phyloP scores from a whole-genome alignment of 805 yeast genomes.

The Ogataea nakhonphanomensis region DNA sequence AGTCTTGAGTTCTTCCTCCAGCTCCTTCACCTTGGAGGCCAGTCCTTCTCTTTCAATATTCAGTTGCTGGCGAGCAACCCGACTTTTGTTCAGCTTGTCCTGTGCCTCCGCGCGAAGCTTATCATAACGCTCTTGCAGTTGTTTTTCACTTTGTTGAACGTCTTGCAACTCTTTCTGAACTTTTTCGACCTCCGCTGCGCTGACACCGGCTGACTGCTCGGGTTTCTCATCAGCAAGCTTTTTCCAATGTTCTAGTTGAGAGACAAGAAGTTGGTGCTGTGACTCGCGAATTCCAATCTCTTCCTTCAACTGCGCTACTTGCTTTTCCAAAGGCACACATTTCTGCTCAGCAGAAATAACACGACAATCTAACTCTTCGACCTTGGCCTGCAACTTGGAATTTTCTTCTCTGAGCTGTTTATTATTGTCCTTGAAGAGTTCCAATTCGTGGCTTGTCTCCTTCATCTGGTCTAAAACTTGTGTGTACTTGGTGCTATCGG shows the following conservation, averaged over 20 bases:
- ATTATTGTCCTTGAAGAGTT: constrained; percentile 30
- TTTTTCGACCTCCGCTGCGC: constrained; percentile 23
- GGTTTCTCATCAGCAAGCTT: constrained; percentile 43
- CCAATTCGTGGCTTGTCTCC: constrained; percentile 27
- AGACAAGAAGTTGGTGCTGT: constrained; percentile 43
- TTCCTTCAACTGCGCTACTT: constrained; percentile 16
- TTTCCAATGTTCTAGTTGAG: constrained; percentile 62
- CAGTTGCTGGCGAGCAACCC: constrained; percentile 22
- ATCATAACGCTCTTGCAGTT: constrained; percentile 24
- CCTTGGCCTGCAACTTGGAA: constrained; percentile 8
- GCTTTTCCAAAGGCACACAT: constrained; percentile 15
- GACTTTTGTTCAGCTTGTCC: constrained; percentile 29
- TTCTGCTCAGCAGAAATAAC: constrained; percentile 3
- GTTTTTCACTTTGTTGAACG: constrained; percentile 15
- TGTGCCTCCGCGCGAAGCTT: constrained; percentile 32
- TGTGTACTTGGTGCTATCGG: constrained; percentile 21
- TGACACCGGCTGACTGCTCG: constrained; percentile 14
- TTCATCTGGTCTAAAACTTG: constrained; percentile 24
- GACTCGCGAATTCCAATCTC: constrained; percentile 47
- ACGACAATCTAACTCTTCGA: constrained; percentile 19
- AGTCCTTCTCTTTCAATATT: constrained; percentile 18
- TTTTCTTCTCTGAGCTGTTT: constrained; percentile 25
- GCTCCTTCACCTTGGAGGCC: constrained; percentile 12
- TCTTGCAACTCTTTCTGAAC: constrained; percentile 16
- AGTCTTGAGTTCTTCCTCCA: constrained; percentile 13